A percentile compares a stretch with the other conserved stretches of the same genome.
phyloP scores from a whole-genome alignment of 805 yeast species.

The Starmerella etchellsii region DNA sequence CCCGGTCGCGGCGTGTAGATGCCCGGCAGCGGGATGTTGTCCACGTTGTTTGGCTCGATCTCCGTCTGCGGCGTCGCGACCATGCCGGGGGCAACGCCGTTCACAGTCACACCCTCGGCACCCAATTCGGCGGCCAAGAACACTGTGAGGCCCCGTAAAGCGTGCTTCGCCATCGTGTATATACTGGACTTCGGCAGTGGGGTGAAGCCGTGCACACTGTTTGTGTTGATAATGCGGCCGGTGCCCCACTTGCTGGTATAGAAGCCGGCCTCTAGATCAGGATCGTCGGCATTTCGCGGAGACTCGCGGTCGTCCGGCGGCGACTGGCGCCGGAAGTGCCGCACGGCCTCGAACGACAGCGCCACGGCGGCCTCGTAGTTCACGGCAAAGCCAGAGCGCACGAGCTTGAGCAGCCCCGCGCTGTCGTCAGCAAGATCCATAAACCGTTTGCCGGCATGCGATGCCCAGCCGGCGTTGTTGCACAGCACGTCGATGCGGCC shows the following conservation, averaged over 20 bases:
- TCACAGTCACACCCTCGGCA: conserved; percentile 15
- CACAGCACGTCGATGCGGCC: conserved; percentile 16
- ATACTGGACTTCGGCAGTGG: conserved; percentile 13
- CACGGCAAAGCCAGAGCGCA: conserved; percentile 14
- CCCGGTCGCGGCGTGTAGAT: conserved; percentile 13
- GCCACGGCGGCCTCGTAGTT: conserved; percentile 14
- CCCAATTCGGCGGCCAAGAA: conserved; percentile 15
- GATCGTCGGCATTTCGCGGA: background rate
- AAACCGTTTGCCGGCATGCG: conserved; percentile 12
- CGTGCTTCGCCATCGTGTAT: conserved; percentile 15
- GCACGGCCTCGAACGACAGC: conserved; percentile 14
- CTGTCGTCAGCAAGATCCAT: conserved; percentile 10
- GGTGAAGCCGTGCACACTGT: conserved; percentile 15
- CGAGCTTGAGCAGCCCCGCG: conserved; percentile 3
- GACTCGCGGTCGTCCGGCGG: conserved; percentile 7
- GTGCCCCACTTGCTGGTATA: conserved; percentile 13
- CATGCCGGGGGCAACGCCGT: conserved; percentile 16
- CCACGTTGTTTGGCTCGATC: conserved; percentile 14
- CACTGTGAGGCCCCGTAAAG: conserved; percentile 13
- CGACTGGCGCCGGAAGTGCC: conserved; percentile 10
- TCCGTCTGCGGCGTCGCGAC: conserved; percentile 16
- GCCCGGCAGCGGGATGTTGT: conserved; percentile 3
- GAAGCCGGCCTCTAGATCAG: conserved; percentile 13
- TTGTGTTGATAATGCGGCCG: conserved; percentile 15
- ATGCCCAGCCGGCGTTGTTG: conserved; percentile 17